Evolutionary conservation across 2,329 filamentous ascomycete genomes (phyloP).

Genomic region (Colletotrichum somersetense): DNA sequence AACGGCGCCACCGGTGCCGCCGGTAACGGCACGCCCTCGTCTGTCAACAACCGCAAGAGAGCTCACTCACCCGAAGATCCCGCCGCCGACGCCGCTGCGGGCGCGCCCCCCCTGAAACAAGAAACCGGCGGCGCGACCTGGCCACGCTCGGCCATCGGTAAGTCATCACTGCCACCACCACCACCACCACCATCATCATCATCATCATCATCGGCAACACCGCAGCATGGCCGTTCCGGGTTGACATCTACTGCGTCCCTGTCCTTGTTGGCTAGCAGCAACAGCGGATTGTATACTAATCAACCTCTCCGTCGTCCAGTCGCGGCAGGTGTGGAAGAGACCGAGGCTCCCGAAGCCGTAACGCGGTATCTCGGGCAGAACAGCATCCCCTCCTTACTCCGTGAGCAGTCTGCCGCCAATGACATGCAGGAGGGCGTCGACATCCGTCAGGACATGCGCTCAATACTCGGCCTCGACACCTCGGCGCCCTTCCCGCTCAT

Average conservation of each 20-base stretch:
- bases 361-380: constrained; percentile 74
- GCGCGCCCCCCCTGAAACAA: constrained; percentile 46
- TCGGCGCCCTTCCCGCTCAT: constrained; percentile 76
- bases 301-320: constrained; percentile 35
- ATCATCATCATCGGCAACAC: constrained; percentile 19
- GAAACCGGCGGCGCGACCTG: constrained; percentile 56
- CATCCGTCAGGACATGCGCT: constrained; percentile 74
- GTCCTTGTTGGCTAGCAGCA: constrained; percentile 25
- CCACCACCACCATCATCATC: background rate
- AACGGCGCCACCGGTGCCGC: constrained; percentile 40
- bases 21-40: constrained; percentile 45
- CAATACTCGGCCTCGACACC: constrained; percentile 74
- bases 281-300: constrained; percentile 38
- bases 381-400: constrained; percentile 74
- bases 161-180: constrained; percentile 22
- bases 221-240: constrained; percentile 16
- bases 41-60: constrained; percentile 51
- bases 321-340: constrained; percentile 62
- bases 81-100: constrained; percentile 52
- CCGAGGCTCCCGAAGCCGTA: constrained; percentile 66
- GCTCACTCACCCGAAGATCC: constrained; percentile 58
- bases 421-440: constrained; percentile 66
- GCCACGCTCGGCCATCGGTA: constrained; percentile 56
- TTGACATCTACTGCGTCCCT: constrained; percentile 17
- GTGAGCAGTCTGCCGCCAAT: constrained; percentile 69